A percentile compares a stretch with the other conserved stretches of the same genome.
Conservation (phyloP, 345 rosid genomes). For the Bretschneidera sinensis region DNA sequence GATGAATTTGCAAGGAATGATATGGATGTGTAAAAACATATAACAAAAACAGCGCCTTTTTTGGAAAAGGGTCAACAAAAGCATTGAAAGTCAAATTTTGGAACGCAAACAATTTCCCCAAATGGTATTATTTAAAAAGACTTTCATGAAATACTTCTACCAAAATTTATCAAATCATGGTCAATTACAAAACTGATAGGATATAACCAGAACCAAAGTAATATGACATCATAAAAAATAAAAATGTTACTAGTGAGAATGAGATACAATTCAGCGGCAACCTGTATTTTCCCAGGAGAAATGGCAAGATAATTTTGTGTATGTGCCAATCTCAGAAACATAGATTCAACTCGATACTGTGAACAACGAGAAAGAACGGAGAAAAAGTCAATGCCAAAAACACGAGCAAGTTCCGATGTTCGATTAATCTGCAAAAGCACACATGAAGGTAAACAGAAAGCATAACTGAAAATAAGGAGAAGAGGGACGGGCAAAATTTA, state of each 20-base stretch:
- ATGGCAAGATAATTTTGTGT: constrained; percentile 90
- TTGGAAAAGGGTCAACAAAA: too few relatives aligned
- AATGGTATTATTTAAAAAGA: too few relatives aligned
- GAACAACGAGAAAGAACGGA: constrained; percentile 99
- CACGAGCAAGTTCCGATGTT: constrained; percentile 96
- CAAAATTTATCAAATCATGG: not conserved
- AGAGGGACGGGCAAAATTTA: not conserved
- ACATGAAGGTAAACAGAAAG: constrained; percentile 3
- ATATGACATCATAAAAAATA: constrained; percentile 5
- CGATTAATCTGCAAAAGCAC: constrained; percentile 75
- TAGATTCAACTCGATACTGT: constrained; percentile 95
- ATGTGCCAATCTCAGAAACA: constrained; percentile 93
- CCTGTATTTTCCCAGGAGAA: constrained; percentile 96
- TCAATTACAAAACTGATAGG: not conserved
- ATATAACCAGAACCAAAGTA: not conserved
- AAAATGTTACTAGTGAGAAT: constrained; percentile 2
- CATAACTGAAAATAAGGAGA: not conserved
- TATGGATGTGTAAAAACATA: too few relatives aligned
- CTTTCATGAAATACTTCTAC: too few relatives aligned
- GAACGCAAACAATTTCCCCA: too few relatives aligned
- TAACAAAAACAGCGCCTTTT: too few relatives aligned
- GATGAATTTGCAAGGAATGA: too few relatives aligned
- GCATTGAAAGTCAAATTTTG: too few relatives aligned
- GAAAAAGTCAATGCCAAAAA: constrained; percentile 95
- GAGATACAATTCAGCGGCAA: constrained; percentile 18